Evolutionary conservation across 2,329 filamentous ascomycete species (phyloP).

Genomic region (Talaromyces sp.): DNA sequence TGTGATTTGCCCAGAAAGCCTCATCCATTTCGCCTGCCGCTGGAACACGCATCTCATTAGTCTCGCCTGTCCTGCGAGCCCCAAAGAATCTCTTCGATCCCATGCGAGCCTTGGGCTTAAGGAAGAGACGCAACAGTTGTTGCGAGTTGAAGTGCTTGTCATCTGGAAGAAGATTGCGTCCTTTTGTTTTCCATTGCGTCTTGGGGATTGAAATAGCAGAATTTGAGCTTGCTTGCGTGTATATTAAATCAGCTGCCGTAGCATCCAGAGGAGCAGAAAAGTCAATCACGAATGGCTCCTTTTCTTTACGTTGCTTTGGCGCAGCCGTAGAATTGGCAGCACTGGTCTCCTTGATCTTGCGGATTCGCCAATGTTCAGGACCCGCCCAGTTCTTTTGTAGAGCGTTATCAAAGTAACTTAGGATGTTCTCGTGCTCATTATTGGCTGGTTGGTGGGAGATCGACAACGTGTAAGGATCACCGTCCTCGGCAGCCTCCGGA

Average conservation of each 20-base stretch:
- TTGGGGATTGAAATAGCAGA: conserved; percentile 81
- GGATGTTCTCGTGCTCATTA: conserved; percentile 79
- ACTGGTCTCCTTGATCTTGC: conserved; percentile 79
- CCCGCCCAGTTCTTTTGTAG: conserved; percentile 96
- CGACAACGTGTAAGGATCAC: conserved; percentile 74
- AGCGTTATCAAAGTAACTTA: conserved; percentile 97
- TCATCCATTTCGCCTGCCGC: conserved; percentile 83
- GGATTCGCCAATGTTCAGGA: conserved; percentile 97
- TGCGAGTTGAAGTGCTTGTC: conserved; percentile 98
- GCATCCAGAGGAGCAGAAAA: conserved; percentile 73
- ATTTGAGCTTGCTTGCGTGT: conserved; percentile 76
- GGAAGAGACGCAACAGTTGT: conserved; percentile 81
- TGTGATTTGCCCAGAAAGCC: conserved; percentile 79
- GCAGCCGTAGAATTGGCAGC: conserved; percentile 46
- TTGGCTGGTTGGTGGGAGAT: conserved; percentile 69
- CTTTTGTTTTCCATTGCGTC: conserved; percentile 93
- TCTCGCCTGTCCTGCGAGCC: conserved; percentile 36
- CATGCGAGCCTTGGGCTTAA: conserved; percentile 89
- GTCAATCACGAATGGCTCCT: conserved; percentile 93
- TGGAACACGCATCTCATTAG: conserved; percentile 51
- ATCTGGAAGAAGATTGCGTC: conserved; percentile 86
- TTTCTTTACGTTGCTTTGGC: conserved; percentile 76
- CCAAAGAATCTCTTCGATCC: conserved; percentile 61
- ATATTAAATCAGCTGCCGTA: conserved; percentile 69
- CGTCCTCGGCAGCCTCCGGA: conserved; percentile 56